Conservation (phyloP, 805 yeast genomes). For the Wickerhamomyces silvicola region DNA sequence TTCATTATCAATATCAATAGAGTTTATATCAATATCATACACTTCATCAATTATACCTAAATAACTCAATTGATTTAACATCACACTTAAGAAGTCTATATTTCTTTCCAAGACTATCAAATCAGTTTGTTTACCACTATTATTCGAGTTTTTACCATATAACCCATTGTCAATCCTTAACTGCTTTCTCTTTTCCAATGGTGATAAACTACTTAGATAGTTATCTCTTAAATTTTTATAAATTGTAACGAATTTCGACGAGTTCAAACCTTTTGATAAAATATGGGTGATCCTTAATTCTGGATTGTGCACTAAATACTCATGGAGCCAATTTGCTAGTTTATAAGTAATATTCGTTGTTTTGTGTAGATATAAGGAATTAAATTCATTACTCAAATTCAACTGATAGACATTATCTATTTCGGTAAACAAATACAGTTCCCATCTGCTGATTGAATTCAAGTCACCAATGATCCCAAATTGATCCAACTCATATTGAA, state of each 20-base stretch:
- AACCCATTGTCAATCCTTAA: conserved; percentile 20
- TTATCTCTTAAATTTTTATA: conserved; percentile 25
- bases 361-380: conserved; percentile 32
- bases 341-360: conserved; percentile 25
- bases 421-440: conserved; percentile 6
- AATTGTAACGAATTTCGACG: conserved; percentile 42
- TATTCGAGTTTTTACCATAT: conserved; percentile 30
- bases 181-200: conserved; percentile 27
- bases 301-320: conserved; percentile 37
- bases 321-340: conserved; percentile 35
- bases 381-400: conserved; percentile 10
- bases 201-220: conserved; percentile 27
- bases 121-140: conserved; percentile 51
- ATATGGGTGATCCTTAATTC: conserved; percentile 43
- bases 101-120: conserved; percentile 74
- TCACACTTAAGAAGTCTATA: conserved; percentile 63
- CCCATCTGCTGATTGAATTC: conserved; percentile 11
- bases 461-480: conserved; percentile 15
- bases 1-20: conserved; percentile 20
- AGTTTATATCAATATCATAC: conserved; percentile 42
- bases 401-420: conserved; percentile 9
- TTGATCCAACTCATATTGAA: conserved; percentile 26
- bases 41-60: conserved; percentile 76
- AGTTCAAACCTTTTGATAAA: conserved; percentile 51
- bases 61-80: conserved; percentile 74